phyloP scores from a whole-genome alignment of 2,329 filamentous ascomycete genomes.

The Alternaria rosae region DNA sequence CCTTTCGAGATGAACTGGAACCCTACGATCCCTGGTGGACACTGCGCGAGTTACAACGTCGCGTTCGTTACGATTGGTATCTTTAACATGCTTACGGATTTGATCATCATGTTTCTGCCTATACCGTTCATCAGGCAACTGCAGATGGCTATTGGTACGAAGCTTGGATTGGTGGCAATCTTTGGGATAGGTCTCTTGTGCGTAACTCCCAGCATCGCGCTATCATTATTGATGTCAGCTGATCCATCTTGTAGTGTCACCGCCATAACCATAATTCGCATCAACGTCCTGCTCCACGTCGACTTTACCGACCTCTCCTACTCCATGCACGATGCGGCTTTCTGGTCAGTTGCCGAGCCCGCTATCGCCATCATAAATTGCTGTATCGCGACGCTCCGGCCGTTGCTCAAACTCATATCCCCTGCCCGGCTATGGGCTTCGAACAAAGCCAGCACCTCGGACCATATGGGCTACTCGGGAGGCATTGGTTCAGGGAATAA shows the following conservation, averaged over 20 bases:
- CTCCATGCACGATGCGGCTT: not conserved
- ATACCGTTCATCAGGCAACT: not conserved
- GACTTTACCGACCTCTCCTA: not conserved
- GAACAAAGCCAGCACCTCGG: not conserved
- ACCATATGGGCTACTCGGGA: not conserved
- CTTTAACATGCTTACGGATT: not conserved
- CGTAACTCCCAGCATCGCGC: not conserved
- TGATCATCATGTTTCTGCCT: not conserved
- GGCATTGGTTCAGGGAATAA: not conserved
- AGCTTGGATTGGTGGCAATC: not conserved
- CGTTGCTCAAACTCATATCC: not conserved
- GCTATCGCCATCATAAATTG: not conserved
- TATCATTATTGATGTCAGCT: not conserved
- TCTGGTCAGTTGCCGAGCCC: not conserved
- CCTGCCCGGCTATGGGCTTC: not conserved
- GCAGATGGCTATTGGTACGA: not conserved
- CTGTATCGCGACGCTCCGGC: not conserved
- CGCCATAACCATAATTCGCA: not conserved
- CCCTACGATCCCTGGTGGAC: not conserved
- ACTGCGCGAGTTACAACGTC: not conserved
- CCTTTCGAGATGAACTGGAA: not conserved
- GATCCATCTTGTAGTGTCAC: not conserved
- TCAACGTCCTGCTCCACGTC: no score
- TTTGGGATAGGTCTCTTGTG: not conserved
- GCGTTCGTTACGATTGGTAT: not conserved